Evolutionary conservation across 2,329 filamentous ascomycete genomes (phyloP), one percentile per base, ranked within the genome.

Genomic region (Gnomoniopsis smithogilvyi): DNA sequence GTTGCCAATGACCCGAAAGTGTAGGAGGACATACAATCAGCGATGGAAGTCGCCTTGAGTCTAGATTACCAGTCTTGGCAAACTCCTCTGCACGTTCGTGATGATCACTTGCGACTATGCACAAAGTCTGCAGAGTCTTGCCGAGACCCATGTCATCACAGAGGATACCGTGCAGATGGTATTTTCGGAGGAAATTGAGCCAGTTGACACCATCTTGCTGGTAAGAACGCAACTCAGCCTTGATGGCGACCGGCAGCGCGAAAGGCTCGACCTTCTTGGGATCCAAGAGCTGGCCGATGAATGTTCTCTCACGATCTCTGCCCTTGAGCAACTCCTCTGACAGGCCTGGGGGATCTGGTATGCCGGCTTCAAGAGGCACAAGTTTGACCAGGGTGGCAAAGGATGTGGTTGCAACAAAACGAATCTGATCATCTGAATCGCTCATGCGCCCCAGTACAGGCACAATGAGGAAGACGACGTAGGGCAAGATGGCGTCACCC

Each of bases 81-180:
- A 89, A 98, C 69, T 98, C 92, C 69, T 97, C 91, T 0, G 91
- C 92, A 62, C 95, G 88, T 69, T 96, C 81, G 72, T 99, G 94
- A 70, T 99, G 95, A 71, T 99, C 95, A 74, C 93, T 98, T 11
- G 95, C 94, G 47, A 99, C 93, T 68, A 99, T 99, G 73, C 95
- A 99, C 22, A 99, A 85, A 0, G 96, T 99, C 73, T 99, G 95
- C 12, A 99, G 78, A 1, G 95, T 99, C 78, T 99, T 99, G 52
- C 95, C 95, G 30, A 99, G 89, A 69, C 95, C 95, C 95, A 99
- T 99, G 72, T 99, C 95, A 69, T 99, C 95, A 71, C 95, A 99
- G 61, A 99, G 90, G 73, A 99, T 97, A 51, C 95, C 95, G 67
- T 99, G 96, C 1, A 99, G 85, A 68, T 99, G 94, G 71, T 98